Conservation (phyloP, 768 basidiomycete genomes). For the Russula compacta region DNA sequence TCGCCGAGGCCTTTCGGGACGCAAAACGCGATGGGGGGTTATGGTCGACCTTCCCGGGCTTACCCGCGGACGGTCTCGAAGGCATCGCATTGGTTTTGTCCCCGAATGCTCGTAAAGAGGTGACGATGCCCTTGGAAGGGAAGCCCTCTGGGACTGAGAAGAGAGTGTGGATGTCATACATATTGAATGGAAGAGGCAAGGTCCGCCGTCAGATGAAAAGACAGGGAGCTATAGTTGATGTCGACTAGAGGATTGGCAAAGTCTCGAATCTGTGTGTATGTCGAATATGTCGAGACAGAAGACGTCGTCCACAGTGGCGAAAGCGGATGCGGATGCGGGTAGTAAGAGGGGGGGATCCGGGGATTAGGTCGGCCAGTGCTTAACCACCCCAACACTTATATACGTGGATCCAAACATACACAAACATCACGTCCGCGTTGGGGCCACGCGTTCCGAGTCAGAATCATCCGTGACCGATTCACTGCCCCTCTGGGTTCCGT, state of each 20-base stretch:
- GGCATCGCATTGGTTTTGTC: slow-evolving; percentile 12
- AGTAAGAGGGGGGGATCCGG: neutral
- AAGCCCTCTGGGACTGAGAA: slow-evolving; percentile 9
- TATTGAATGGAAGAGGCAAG: neutral
- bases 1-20: slow-evolving; percentile 14
- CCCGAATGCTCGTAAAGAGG: slow-evolving; percentile 10
- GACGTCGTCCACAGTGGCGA: neutral
- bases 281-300: neutral
- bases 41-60: neutral
- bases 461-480: neutral
- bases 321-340: neutral
- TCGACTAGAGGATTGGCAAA: slow-evolving; percentile 7
- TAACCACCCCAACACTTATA: slow-evolving; percentile 7
- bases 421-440: slow-evolving; percentile 11
- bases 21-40: slow-evolving; percentile 8
- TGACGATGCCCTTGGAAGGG: slow-evolving; percentile 7
- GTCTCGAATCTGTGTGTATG: neutral
- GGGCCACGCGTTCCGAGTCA: neutral
- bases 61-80: neutral
- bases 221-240: slow-evolving; percentile 1
- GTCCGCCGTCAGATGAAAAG: neutral
- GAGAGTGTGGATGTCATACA: slow-evolving; percentile 14
- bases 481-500: neutral
- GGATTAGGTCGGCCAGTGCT: neutral
- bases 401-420: neutral